Conservation (phyloP, 192 early-diverging fungal species). For the Obelidium mucronatum region DNA sequence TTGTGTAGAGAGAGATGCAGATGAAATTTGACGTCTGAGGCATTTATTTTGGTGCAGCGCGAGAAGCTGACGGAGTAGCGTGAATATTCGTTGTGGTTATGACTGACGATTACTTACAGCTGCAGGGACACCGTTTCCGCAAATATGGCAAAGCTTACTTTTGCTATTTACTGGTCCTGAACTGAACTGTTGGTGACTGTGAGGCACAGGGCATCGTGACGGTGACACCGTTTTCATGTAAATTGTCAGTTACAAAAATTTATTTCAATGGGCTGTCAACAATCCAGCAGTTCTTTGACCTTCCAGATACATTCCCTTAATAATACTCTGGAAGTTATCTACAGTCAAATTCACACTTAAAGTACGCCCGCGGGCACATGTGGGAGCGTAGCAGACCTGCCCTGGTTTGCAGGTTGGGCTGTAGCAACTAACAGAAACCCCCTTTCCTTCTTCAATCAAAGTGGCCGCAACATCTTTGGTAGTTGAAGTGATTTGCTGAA, state of each 20-base stretch:
- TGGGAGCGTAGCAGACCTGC: slow-evolving; percentile 52
- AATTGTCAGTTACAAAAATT: too few species aligned
- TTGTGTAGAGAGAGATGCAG: neutral
- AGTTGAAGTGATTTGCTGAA: slow-evolving; percentile 1
- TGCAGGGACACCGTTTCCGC: slow-evolving; percentile 18
- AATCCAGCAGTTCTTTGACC: slow-evolving; percentile 30
- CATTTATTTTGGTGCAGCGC: slow-evolving; percentile 32
- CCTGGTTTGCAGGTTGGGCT: slow-evolving; percentile 52
- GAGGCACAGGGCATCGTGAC: too few species aligned
- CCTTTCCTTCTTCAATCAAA: slow-evolving; percentile 51
- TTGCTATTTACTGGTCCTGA: slow-evolving; percentile 13
- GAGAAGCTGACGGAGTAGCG: neutral
- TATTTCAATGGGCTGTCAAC: slow-evolving; percentile 20
- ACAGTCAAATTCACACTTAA: slow-evolving; percentile 37
- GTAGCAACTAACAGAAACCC: slow-evolving; percentile 52
- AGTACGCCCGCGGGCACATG: slow-evolving; percentile 50
- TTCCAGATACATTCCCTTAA: slow-evolving; percentile 41
- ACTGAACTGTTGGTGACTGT: slow-evolving; percentile 12
- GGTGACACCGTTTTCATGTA: too few species aligned
- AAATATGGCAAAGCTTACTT: slow-evolving; percentile 20
- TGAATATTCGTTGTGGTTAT: neutral
- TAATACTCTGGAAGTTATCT: slow-evolving; percentile 41
- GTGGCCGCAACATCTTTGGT: slow-evolving; percentile 41
- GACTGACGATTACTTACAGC: neutral
- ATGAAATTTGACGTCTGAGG: slow-evolving; percentile 1